Conservation (phyloP, 768 basidiomycete genomes). For the Boletus reticuloceps region DNA sequence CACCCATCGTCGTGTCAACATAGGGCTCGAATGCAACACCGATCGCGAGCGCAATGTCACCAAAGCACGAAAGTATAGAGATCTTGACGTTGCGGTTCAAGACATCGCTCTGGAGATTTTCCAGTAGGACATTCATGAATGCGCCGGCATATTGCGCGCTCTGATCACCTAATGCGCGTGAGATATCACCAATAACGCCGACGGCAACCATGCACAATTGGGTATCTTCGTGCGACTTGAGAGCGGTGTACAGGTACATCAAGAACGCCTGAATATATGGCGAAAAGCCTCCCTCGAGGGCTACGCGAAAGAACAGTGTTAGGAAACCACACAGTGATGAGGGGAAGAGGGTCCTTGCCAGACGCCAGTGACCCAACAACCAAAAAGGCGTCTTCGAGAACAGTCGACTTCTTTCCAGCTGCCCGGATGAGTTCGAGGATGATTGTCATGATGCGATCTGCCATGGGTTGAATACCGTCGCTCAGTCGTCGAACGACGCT, state of each 20-base stretch:
- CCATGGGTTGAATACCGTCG: constrained; percentile 79
- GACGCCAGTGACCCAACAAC: constrained; percentile 86
- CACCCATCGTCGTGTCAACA: constrained; percentile 85
- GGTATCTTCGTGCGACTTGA: constrained; percentile 91
- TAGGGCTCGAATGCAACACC: constrained; percentile 85
- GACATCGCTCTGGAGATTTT: constrained; percentile 87
- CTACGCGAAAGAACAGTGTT: constrained; percentile 32
- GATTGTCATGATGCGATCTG: constrained; percentile 94
- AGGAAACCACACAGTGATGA: neutral
- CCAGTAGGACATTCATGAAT: constrained; percentile 91
- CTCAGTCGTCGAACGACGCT: constrained; percentile 83
- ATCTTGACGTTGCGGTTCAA: constrained; percentile 96
- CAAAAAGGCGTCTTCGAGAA: constrained; percentile 95
- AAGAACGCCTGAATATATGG: constrained; percentile 86
- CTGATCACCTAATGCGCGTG: constrained; percentile 88
- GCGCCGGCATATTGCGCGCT: constrained; percentile 78
- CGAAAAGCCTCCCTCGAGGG: constrained; percentile 74
- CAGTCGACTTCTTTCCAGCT: constrained; percentile 89
- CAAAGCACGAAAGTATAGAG: constrained; percentile 92
- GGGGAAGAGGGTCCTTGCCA: constrained; percentile 38
- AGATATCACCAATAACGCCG: constrained; percentile 93
- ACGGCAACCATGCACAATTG: constrained; percentile 95
- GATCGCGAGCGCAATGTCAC: constrained; percentile 93
- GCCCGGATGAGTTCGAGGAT: constrained; percentile 80
- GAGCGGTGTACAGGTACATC: constrained; percentile 82